Evolutionary conservation across 2,329 filamentous ascomycete species (phyloP), one percentile per base, ranked within the genome.

Genomic region (Fusarium paranaense): DNA sequence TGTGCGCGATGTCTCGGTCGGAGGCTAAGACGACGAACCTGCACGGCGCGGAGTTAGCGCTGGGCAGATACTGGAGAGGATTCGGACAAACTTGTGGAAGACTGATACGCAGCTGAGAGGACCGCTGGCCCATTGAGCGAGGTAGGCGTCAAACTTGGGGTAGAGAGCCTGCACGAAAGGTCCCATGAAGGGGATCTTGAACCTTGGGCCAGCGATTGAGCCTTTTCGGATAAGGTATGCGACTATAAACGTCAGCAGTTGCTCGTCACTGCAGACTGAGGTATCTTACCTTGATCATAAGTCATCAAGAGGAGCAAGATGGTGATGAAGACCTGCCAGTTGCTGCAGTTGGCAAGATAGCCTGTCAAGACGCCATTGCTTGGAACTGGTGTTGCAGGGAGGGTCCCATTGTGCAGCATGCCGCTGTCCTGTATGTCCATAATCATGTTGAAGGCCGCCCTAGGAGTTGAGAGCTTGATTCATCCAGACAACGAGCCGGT

Each of bases 11-110:
- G 82, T 95, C 93, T 76, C 93, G 91, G 61, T 92, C 92, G 10
- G 93, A 93, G 32, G 91, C 93, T 71, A 95, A 92, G 59, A 95
- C 92, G 69, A 95, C 93, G 82, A 95, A 95, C 79, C 92, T 94
- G 73, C 1, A 25, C 1, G 27, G 4, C 25, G 8, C 9, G 2
- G 10, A 13, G 47, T 57, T 7, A 57, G 20, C 52, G 2, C 8
- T 20, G 16, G 3, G n/a, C 20, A n/a, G 9, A 10, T 27, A 32
- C 27, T 2, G 5, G 2, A n/a, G 5, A 2, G 30, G 22, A 2
- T 47, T 22, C 6, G 4, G 75, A 40, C 62, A 7, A 87, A 94
- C 92, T 95, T 95, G 87, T 96, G 94, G 82, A 96, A 95, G 72
- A 96, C 91, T 2, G 93, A 95, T 20, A 96, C 93, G 78, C 94